Conservation (phyloP, 73 alveolate genomes). For the Effrenium voratum region DNA sequence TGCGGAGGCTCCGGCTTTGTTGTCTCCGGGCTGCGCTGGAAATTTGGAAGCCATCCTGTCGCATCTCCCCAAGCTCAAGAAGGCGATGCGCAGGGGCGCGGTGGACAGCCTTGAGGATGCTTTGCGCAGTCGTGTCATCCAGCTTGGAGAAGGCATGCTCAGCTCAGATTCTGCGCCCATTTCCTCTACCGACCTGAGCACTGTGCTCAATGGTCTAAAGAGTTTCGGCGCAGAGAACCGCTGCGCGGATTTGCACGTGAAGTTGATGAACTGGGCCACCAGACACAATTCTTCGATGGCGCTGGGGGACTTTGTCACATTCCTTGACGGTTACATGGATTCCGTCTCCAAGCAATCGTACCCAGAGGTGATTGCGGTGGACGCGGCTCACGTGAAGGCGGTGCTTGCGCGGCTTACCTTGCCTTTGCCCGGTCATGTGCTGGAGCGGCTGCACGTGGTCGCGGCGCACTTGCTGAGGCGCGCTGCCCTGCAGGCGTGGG, state of each 20-base stretch:
- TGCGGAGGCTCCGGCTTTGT: neutral
- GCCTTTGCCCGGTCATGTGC: neutral
- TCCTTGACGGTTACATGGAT: neutral
- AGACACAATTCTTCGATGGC: neutral
- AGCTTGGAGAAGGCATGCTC: neutral
- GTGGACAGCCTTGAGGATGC: neutral
- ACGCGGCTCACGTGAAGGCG: neutral
- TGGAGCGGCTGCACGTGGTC: neutral
- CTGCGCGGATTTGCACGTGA: neutral
- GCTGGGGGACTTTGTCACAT: neutral
- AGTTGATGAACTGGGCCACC: neutral
- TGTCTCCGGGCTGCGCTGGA: neutral
- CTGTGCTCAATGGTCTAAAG: neutral
- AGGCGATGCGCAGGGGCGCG: neutral
- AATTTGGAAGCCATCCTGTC: neutral
- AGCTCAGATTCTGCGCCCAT: neutral
- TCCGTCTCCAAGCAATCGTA: neutral
- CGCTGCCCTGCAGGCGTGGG: neutral
- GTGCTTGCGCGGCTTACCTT: neutral
- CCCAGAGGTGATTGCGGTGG: neutral
- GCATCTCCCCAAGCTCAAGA: neutral
- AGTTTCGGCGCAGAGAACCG: neutral
- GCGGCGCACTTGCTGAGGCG: neutral
- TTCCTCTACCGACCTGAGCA: neutral
- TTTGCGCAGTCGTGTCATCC: neutral